Percentiles rank a stretch among this genome's conserved stretches.
Conservation (phyloP, 2,329 filamentous ascomycete genomes). For the Cercospora sesami region DNA sequence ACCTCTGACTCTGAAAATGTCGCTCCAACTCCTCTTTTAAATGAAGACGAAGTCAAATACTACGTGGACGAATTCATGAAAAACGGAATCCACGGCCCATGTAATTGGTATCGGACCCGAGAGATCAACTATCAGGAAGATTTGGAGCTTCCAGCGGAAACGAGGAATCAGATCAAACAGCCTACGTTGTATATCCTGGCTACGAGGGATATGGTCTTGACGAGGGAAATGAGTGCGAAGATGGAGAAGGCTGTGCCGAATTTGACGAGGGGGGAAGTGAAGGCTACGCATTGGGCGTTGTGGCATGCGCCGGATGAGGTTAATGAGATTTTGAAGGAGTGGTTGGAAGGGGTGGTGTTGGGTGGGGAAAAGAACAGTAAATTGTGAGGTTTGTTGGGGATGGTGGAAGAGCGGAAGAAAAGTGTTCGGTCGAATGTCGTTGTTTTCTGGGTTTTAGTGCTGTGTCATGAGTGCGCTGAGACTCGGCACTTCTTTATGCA, state of each 20-base stretch:
- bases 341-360: slow-evolving; percentile 61
- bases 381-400: slow-evolving; percentile 37
- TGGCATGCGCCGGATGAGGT: slow-evolving; percentile 70
- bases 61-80: slow-evolving; percentile 72
- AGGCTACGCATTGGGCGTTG: slow-evolving; percentile 78
- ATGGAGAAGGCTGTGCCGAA: slow-evolving; percentile 70
- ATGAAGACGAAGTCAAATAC: slow-evolving; percentile 69
- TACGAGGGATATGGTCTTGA: slow-evolving; percentile 68
- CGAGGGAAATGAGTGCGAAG: slow-evolving; percentile 65
- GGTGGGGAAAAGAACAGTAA: slow-evolving; percentile 44
- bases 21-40: slow-evolving; percentile 58
- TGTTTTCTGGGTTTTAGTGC: too few relatives aligned
- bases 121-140: slow-evolving; percentile 78
- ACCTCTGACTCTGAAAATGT: slow-evolving; percentile 32
- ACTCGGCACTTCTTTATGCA: too few relatives aligned
- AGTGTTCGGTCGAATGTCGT: too few relatives aligned
- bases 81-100: slow-evolving; percentile 72
- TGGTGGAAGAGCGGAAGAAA: background rate
- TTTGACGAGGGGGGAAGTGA: slow-evolving; percentile 65
- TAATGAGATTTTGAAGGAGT: slow-evolving; percentile 67
- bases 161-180: slow-evolving; percentile 38
- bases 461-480: too few relatives aligned
- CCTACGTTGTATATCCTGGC: slow-evolving; percentile 74
- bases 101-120: slow-evolving; percentile 68
- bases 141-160: slow-evolving; percentile 33